phyloP scores from a whole-genome alignment of 2,329 filamentous ascomycete genomes.

The Bipolaris sorokiniana region DNA sequence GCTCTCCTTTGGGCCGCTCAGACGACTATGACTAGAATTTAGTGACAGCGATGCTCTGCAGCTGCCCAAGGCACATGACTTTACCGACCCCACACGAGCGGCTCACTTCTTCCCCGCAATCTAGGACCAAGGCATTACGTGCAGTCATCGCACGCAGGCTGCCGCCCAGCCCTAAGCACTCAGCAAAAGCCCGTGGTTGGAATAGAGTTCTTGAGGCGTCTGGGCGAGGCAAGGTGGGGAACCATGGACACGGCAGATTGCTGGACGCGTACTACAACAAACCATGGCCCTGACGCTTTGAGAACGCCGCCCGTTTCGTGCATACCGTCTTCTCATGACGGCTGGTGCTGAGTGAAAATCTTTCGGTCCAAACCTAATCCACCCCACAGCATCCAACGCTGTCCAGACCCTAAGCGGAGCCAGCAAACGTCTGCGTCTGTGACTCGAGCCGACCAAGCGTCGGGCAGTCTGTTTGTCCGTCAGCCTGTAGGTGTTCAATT shows the following conservation, averaged over 20 bases:
- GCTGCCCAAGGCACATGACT: slow-evolving; percentile 8
- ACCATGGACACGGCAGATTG: slow-evolving; percentile 4
- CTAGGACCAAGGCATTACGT: slow-evolving; percentile 8
- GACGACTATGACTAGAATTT: neutral
- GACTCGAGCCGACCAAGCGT: slow-evolving; percentile 9
- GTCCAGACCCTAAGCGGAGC: neutral
- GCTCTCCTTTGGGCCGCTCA: neutral
- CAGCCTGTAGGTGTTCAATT: neutral
- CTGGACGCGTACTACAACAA: slow-evolving; percentile 2
- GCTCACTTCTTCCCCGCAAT: slow-evolving; percentile 13
- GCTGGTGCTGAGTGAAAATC: slow-evolving; percentile 1
- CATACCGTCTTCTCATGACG: neutral
- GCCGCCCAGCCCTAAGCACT: neutral
- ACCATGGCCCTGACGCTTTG: neutral
- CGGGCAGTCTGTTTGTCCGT: neutral
- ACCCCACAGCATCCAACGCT: neutral
- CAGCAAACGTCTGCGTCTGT: neutral
- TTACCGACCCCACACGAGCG: slow-evolving; percentile 8
- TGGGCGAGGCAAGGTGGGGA: slow-evolving; percentile 7
- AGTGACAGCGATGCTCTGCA: neutral
- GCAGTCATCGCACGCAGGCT: slow-evolving; percentile 6
- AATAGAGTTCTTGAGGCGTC: slow-evolving; percentile 11
- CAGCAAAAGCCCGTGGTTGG: neutral
- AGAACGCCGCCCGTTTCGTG: neutral
- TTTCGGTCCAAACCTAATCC: neutral